Percentiles rank a stretch among this genome's conserved stretches.
Conservation (phyloP, 1,284 basidiomycete genomes). For the Trichosporon coremiiforme region DNA sequence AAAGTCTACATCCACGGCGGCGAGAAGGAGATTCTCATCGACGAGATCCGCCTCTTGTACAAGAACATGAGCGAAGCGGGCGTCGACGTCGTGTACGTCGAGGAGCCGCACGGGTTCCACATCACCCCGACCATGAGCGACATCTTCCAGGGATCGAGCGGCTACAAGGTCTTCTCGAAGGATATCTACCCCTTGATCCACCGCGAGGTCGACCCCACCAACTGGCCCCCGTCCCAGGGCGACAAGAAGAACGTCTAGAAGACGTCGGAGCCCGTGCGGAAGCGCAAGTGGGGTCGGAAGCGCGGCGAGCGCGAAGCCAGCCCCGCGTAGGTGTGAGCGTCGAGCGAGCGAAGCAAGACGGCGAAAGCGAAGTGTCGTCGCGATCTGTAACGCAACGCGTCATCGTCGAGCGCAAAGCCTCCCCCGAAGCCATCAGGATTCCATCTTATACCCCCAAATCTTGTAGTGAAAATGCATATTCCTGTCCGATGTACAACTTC, state of each 20-base stretch:
- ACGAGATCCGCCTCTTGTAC: constrained; percentile 26
- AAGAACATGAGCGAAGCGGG: constrained; percentile 23
- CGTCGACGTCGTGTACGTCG: constrained; percentile 22
- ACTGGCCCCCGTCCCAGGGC: constrained; percentile 13
- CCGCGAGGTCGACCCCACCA: constrained; percentile 15
- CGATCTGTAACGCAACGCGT: background rate
- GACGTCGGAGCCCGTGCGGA: too few species aligned
- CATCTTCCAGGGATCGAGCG: background rate
- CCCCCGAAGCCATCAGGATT: too few species aligned
- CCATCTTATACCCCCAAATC: background rate
- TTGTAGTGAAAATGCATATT: background rate
- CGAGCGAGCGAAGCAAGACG: too few species aligned
- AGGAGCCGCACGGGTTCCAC: constrained; percentile 21
- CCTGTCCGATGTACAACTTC: background rate
- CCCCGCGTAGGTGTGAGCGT: background rate
- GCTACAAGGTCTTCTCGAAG: constrained; percentile 13
- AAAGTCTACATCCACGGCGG: constrained; percentile 28
- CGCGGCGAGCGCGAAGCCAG: background rate
- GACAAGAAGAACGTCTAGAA: constrained; percentile 12
- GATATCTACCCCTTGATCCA: constrained; percentile 11
- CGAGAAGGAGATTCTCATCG: constrained; percentile 25
- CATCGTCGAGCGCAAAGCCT: background rate
- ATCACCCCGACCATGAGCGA: constrained; percentile 15
- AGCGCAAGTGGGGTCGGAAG: background rate
- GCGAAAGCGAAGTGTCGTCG: too few species aligned